Evolutionary conservation across 129 eudicot species (phyloP), one percentile per base, ranked within the genome.

Genomic region (Scalesia atractyloides): DNA sequence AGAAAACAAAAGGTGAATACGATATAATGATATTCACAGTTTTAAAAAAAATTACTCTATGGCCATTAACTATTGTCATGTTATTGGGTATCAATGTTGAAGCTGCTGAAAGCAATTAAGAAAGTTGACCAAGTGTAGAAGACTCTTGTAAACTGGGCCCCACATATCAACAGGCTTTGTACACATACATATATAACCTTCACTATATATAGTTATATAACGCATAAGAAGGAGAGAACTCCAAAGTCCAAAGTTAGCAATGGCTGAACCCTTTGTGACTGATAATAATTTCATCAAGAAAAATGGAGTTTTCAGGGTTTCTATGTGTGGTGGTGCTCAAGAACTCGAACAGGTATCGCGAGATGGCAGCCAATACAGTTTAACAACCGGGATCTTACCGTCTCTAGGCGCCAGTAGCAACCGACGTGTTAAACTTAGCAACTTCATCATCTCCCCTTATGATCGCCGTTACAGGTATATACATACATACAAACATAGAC

Each of bases 291-390:
- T 62, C 17, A 34, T 48, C 11, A 77, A 20, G 49, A 77, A 30
- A 13, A 68, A 71, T 22, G 76, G 84, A 54, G 53, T 57, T n/a
- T 80, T 88, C 46, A 72, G 79, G 72, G 88, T 78, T 53, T 81
- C 86, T 51, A 80, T 88, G 78, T 88, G 90, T 33, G 88, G 84
- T 44, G 83, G 73, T 22, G 79, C 75, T 8, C 59, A 80, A 30
- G 95, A 83, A 64, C 75, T 91, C 9, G 91, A 86, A 59, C 88
- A 91, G 75, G 24, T 91, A 17, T 91, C 97, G 0, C 76, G 87
- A 75, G 91, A 87, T 63, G 86, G 88, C 13, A 91, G 97, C 70
- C 91, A 85, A 20, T 91, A 74, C 52, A 82, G 87, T 68, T 37
- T 82, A 9, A 72, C 86, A 22, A 63, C 64, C 50, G 86, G 88